Percentiles rank a stretch among this genome's conserved stretches.
Evolutionary conservation across 164 flowering plant genomes (phyloP).

Genomic region (Liriodendron chinense): DNA sequence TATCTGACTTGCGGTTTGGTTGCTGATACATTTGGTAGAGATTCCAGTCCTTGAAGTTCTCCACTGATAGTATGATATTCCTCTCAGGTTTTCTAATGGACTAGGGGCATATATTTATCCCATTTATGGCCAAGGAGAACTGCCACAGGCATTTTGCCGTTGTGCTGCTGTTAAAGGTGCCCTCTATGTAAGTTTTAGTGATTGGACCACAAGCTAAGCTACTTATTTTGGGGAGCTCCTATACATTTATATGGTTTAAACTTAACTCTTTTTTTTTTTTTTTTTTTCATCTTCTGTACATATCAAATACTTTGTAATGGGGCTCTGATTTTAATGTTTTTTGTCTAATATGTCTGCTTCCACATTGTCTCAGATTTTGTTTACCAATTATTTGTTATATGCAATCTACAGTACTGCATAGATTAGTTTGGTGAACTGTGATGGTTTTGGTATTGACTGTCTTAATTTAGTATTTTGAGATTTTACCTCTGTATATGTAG

Average conservation of each 20-base stretch:
- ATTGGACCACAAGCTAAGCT: background rate
- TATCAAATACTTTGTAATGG: background rate
- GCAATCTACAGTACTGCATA: too few relatives aligned
- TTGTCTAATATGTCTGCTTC: background rate
- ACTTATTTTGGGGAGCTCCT: background rate
- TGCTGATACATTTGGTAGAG: too few relatives aligned
- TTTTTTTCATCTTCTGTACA: too few relatives aligned
- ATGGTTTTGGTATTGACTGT: too few relatives aligned
- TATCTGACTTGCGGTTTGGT: too few relatives aligned
- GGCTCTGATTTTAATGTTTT: background rate
- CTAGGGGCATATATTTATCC: constrained; percentile 83
- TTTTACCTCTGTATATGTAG: too few relatives aligned
- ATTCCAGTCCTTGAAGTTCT: too few relatives aligned
- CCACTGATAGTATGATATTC: background rate
- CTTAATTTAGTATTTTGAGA: too few relatives aligned
- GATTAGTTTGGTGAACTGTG: too few relatives aligned
- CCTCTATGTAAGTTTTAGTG: constrained; percentile 52
- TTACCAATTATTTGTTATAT: too few relatives aligned
- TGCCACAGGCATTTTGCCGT: constrained; percentile 90
- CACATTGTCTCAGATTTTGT: background rate
- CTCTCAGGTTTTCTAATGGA: constrained; percentile 68
- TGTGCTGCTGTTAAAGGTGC: constrained; percentile 98
- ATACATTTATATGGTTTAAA: too few relatives aligned
- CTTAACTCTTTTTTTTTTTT: background rate
- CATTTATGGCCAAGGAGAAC: constrained; percentile 90